Evolutionary conservation across 2,329 filamentous ascomycete species (phyloP).

Genomic region (Elsinoe necatrix): DNA sequence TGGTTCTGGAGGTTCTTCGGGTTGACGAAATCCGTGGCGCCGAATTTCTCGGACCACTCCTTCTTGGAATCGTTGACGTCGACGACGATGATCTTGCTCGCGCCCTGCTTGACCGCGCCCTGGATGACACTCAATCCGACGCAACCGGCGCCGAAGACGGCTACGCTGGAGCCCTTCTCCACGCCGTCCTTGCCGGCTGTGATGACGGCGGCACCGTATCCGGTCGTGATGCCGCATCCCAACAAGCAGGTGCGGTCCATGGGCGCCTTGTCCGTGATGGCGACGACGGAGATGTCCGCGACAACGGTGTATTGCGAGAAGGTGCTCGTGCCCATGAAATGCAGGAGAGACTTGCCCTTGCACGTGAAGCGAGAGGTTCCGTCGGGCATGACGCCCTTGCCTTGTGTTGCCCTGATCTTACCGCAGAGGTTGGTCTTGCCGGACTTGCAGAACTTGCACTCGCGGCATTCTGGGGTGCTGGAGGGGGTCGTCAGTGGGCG

Average conservation of each 20-base stretch:
- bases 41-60: conserved; percentile 87
- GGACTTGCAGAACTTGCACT: conserved; percentile 99
- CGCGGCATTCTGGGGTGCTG: conserved; percentile 90
- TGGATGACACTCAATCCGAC: conserved; percentile 94
- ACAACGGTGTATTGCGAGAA: conserved; percentile 99
- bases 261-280: conserved; percentile 79
- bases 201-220: conserved; percentile 90
- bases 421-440: conserved; percentile 99
- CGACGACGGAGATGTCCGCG: conserved; percentile 94
- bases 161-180: conserved; percentile 80
- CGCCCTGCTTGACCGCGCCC: conserved; percentile 78
- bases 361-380: conserved; percentile 89
- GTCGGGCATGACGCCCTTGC: conserved; percentile 93
- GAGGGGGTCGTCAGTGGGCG: conserved; percentile 20
- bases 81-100: conserved; percentile 66
- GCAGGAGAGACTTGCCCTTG: conserved; percentile 89
- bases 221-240: conserved; percentile 96
- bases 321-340: conserved; percentile 99
- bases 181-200: conserved; percentile 64
- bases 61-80: conserved; percentile 86
- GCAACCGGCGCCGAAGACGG: conserved; percentile 91
- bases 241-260: conserved; percentile 96
- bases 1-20: conserved; percentile 58
- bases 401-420: conserved; percentile 96
- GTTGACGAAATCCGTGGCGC: conserved; percentile 95